Evolutionary conservation across 164 flowering plant genomes (phyloP), one percentile per base, ranked within the genome.

Genomic region (Aristolochia contorta): DNA sequence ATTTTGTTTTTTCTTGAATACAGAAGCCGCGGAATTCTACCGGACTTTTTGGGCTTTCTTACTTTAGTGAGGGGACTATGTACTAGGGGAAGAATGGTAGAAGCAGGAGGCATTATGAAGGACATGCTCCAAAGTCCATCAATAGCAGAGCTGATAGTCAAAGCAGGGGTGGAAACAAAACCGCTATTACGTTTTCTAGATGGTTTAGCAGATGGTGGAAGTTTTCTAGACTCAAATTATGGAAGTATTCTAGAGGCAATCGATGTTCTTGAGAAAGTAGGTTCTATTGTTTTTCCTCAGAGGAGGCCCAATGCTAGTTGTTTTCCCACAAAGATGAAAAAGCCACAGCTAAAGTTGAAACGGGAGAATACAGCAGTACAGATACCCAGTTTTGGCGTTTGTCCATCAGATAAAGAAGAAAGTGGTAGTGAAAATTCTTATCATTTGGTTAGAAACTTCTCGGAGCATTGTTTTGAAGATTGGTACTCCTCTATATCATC

Each of bases 31-130:
- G 89, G 76, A 21, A 25, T 73, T 9, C 56, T 67, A 12, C 93
- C 99, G 54, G 97, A 91, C 74, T 85, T 85, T 49, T 74, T 85
- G 74, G 96, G 97, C 37, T 94, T 83, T 59, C 24, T 85, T 63
- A 72, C 71, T 76, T 71, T 94, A 71, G 63, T 84, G n/a, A 80
- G 76, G 73, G 95, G 95, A 19, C 73, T 94, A 54, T 78, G 74
- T 69, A 61, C 79, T 1, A 91, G 85, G 65, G 99, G 99, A 59
- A 81, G 96, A 69, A 85, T 91, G 88, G 96, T 86, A 69, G 97
- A 94, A 73, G 81, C 95, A 6, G 72, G 90, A 63, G 78, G 73
- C 64, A 64, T 85, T 27, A 66, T 94, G 64, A 78, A 83, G 69
- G 97, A 88, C 75, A 91, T 91, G 96, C 85, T 94, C 72, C 82